Evolutionary conservation across 2,329 filamentous ascomycete species (phyloP).

Genomic region (Cladosporium oxysporum): DNA sequence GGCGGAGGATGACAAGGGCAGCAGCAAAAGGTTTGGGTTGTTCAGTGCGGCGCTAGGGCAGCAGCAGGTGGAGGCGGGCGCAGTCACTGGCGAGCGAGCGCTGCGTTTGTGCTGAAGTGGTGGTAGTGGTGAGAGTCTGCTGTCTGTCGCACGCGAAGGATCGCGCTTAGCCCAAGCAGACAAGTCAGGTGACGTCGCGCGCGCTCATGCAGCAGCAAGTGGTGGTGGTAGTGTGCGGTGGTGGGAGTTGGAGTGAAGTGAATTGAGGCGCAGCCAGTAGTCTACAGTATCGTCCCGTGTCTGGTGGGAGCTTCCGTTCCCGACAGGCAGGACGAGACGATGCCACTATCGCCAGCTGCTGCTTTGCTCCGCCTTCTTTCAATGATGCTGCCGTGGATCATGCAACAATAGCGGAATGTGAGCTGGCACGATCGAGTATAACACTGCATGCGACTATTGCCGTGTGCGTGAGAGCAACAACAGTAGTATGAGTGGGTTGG

Average conservation of each 20-base stretch:
- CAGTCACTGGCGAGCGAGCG: slow-evolving; percentile 3
- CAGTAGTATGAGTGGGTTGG: not conserved
- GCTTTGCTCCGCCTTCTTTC: slow-evolving; percentile 1
- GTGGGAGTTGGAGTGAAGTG: not conserved
- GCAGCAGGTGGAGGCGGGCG: slow-evolving; percentile 5
- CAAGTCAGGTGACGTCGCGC: slow-evolving; percentile 1
- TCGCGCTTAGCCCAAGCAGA: slow-evolving; percentile 1
- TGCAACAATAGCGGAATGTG: not conserved
- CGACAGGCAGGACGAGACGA: not conserved
- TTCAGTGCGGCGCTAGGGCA: not conserved
- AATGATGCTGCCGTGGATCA: not conserved
- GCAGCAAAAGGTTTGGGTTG: slow-evolving; percentile 5
- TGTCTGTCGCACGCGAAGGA: slow-evolving; percentile 4
- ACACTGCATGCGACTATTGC: not conserved
- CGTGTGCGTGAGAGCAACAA: not conserved
- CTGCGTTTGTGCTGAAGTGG: not conserved
- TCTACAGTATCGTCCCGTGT: not conserved
- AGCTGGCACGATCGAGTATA: not conserved
- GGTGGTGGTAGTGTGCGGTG: not conserved
- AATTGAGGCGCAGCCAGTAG: slow-evolving; percentile 3
- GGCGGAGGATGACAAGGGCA: not conserved
- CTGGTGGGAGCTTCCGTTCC: not conserved
- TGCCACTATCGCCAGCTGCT: not conserved
- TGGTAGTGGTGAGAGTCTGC: not conserved
- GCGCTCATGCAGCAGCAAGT: not conserved